phyloP scores from a whole-genome alignment of 106 monocot genomes.

The Vanilla planifolia region DNA sequence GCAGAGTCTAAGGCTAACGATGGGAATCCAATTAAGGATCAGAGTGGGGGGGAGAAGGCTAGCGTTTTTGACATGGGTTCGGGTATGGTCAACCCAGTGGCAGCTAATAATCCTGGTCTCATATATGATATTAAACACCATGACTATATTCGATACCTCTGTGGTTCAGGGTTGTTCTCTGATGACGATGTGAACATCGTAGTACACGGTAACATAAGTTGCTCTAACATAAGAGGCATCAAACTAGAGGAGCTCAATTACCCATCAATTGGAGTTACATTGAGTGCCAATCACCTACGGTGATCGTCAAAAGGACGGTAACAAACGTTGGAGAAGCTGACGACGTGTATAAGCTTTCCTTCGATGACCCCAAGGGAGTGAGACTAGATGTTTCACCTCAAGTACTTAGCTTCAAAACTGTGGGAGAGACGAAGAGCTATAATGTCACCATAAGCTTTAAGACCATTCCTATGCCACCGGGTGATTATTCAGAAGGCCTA shows the following conservation, averaged over 20 bases:
- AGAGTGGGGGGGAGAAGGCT: neutral
- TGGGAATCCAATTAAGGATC: constrained; percentile 7
- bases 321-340: constrained; percentile 27
- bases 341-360: neutral
- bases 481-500: constrained; percentile 5
- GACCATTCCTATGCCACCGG: neutral
- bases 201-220: neutral
- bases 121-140: constrained; percentile 5
- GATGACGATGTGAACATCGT: neutral
- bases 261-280: neutral
- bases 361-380: constrained; percentile 19
- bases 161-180: neutral
- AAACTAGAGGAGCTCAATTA: neutral
- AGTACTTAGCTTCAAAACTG: constrained; percentile 10
- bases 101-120: constrained; percentile 11
- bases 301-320: constrained; percentile 15
- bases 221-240: neutral
- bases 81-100: neutral
- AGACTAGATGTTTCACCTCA: constrained; percentile 8
- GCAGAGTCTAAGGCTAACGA: neutral
- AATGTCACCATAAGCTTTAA: constrained; percentile 4
- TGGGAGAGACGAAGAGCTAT: constrained; percentile 11
- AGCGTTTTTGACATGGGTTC: neutral
- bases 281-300: neutral
- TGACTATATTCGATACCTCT: constrained; percentile 9